Evolutionary conservation across 345 rosid species (phyloP).

Genomic region (Brassica carinata): DNA sequence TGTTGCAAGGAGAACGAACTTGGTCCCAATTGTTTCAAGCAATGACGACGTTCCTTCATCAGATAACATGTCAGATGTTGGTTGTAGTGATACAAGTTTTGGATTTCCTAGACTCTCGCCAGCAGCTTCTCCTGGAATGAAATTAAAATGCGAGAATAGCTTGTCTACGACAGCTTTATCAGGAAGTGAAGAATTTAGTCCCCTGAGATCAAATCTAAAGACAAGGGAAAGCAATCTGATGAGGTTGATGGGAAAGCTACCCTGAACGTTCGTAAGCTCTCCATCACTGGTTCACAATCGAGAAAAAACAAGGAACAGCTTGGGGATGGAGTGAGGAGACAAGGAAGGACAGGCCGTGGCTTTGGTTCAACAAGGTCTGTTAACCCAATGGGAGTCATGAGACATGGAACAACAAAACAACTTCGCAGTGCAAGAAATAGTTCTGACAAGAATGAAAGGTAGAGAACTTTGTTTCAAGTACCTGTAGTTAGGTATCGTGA

Average conservation of each 20-base stretch:
- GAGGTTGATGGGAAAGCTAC: slow-evolving; percentile 67
- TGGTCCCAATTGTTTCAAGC: slow-evolving; percentile 73
- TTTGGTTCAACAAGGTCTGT: slow-evolving; percentile 62
- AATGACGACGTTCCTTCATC: slow-evolving; percentile 72
- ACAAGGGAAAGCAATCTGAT: slow-evolving; percentile 70
- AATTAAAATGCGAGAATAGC: slow-evolving; percentile 60
- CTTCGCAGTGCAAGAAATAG: slow-evolving; percentile 77
- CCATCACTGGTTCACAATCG: slow-evolving; percentile 56
- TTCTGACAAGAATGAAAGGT: slow-evolving; percentile 88
- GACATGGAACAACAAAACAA: slow-evolving; percentile 83
- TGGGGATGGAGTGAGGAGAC: slow-evolving; percentile 83
- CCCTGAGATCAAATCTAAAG: slow-evolving; percentile 78
- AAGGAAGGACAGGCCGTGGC: slow-evolving; percentile 85
- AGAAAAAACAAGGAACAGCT: slow-evolving; percentile 62
- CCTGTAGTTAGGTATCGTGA: slow-evolving; percentile 18
- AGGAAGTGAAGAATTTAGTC: slow-evolving; percentile 89
- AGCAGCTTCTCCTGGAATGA: slow-evolving; percentile 74
- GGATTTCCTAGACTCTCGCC: slow-evolving; percentile 69
- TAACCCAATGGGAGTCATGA: slow-evolving; percentile 63
- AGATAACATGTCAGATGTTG: slow-evolving; percentile 64
- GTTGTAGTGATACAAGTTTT: neutral
- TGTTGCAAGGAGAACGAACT: slow-evolving; percentile 86
- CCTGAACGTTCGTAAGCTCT: slow-evolving; percentile 65
- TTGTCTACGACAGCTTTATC: slow-evolving; percentile 73
- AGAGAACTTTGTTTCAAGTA: slow-evolving; percentile 34